Evolutionary conservation across 257 asterid species (phyloP), one percentile per base, ranked within the genome.

Genomic region (Petrea volubilis): DNA sequence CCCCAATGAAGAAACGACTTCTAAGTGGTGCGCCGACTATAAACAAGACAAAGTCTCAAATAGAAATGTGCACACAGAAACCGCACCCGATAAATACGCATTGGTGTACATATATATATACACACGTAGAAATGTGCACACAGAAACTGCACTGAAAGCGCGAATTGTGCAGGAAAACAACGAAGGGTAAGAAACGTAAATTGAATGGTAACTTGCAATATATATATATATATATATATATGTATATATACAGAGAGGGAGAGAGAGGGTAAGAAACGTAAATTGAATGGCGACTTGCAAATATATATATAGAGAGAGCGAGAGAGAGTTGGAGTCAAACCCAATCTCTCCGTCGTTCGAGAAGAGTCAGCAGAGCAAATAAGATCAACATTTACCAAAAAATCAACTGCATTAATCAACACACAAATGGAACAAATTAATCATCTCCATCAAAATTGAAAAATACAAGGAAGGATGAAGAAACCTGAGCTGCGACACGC

Each of bases 21-120:
- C n/a, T 28, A 64, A 20, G 52, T 24, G 31, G 33, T 20, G 31
- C 40, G 74, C 85, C 81, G 83, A 74, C 86, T 57, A n/a, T n/a
- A n/a, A n/a, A n/a, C n/a, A n/a, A n/a, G n/a, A n/a, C n/a, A n/a
- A n/a, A n/a, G n/a, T n/a, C n/a, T n/a, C n/a, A n/a, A n/a, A n/a
- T n/a, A n/a, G 40, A 69, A 69, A 66, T 29, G 64, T 40, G 55
- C 71, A 60, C 36, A 38, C 21, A 8, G 6, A 15, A 6, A 3
- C 11, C 7, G 44, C 56, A 21, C 24, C 74, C 65, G 75, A 60
- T 65, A 60, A 67, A 61, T 47, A 25, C 57, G 41, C 24, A 43
- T 15, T 21, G 8, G 27, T n/a, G n/a, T n/a, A n/a, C n/a, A 17
- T 7, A 36, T 63, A 34, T 38, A 31, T 18, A 51, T 50, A 2